A percentile compares a stretch with the other conserved stretches of the same genome.
phyloP scores from a whole-genome alignment of 1,284 basidiomycete species.

The Rhodotorula sp. region DNA sequence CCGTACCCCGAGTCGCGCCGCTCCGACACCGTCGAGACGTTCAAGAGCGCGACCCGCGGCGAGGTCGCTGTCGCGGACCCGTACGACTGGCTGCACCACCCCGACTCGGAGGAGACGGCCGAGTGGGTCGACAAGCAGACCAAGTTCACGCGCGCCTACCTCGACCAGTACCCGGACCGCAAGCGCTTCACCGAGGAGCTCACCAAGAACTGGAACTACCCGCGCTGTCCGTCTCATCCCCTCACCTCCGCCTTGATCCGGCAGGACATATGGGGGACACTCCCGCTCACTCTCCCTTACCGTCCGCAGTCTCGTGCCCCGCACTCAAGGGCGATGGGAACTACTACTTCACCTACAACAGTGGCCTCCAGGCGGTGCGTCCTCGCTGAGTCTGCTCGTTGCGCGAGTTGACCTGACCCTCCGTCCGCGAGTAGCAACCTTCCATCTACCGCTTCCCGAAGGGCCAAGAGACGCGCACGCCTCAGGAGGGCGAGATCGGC shows the following conservation, averaged over 20 bases:
- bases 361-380: conserved; percentile 38
- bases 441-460: conserved; percentile 69
- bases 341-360: conserved; percentile 61
- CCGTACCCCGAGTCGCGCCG: conserved; percentile 67
- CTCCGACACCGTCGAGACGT: conserved; percentile 66
- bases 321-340: conserved; percentile 63
- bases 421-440: conserved; percentile 43
- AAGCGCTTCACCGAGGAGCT: conserved; percentile 64
- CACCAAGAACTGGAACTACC: conserved; percentile 66
- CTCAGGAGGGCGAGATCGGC: conserved; percentile 53
- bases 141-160: conserved; percentile 61
- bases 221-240: conserved; percentile 58
- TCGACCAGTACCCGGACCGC: conserved; percentile 65
- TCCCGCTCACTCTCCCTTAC: background rate
- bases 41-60: conserved; percentile 65
- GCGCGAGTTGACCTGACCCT: conserved; percentile 30
- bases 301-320: conserved; percentile 52
- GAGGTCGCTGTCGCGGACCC: conserved; percentile 67
- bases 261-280: background rate
- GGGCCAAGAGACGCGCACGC: conserved; percentile 59
- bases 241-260: background rate
- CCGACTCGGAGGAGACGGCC: conserved; percentile 61
- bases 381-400: conserved; percentile 60
- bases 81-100: conserved; percentile 56
- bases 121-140: conserved; percentile 67